These are phyloP conservation scores for Cytospora piceicola DNA, from an alignment of 2,329 filamentous ascomycete genomes.

Conservation along the genomic window DNA sequence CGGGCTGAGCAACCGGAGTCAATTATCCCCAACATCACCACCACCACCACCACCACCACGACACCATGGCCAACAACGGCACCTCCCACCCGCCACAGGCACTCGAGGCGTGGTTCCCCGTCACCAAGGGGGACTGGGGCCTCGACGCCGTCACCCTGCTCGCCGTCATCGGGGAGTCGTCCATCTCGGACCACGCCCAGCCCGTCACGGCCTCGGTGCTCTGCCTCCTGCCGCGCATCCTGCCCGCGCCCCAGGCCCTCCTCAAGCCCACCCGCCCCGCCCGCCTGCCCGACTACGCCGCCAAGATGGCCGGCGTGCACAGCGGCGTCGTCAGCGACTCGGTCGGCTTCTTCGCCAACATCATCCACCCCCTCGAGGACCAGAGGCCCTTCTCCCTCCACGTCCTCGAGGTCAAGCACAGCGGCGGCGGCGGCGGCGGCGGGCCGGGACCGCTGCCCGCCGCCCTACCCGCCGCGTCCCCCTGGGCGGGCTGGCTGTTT, in stretches of 20 bases:
- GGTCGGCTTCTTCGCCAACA: constrained; percentile 65
- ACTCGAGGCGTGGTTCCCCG: constrained; percentile 47
- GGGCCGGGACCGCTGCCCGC: no score
- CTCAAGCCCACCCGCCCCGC: constrained; percentile 58
- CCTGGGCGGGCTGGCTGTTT: constrained; percentile 6
- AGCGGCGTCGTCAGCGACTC: constrained; percentile 58
- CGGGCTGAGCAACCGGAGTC: background rate
- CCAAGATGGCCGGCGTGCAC: constrained; percentile 61
- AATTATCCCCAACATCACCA: background rate
- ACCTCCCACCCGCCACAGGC: constrained; percentile 11
- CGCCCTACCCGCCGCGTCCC: no score
- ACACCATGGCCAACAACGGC: constrained; percentile 34
- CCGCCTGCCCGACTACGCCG: constrained; percentile 58
- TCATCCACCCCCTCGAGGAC: constrained; percentile 60
- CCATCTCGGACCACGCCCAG: constrained; percentile 61
- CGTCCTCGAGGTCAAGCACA: constrained; percentile 54
- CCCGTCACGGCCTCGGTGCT: constrained; percentile 56
- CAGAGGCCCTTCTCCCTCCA: constrained; percentile 52
- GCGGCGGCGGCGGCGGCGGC: no score
- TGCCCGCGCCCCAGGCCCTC: constrained; percentile 66
- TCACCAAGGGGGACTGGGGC: constrained; percentile 51
- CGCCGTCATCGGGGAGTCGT: constrained; percentile 64
- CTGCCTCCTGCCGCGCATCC: constrained; percentile 61
- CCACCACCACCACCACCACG: background rate
- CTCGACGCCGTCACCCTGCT: constrained; percentile 66